phyloP scores from a whole-genome alignment of 1,139 yeast species.

The Meyerozyma smithsonii region DNA sequence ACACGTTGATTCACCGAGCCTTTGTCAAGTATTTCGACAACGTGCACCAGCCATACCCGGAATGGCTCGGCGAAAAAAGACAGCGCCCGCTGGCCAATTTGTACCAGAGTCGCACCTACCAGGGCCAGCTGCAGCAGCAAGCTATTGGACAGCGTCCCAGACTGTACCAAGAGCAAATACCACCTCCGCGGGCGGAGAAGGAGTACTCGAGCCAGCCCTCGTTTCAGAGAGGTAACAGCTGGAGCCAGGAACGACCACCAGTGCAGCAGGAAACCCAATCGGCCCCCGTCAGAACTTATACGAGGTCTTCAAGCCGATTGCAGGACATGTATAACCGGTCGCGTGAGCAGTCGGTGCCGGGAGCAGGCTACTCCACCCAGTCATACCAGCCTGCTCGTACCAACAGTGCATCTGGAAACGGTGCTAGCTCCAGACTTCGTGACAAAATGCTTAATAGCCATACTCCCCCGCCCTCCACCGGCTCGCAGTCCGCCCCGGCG shows the following conservation, averaged over 20 bases:
- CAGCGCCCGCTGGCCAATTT: not conserved
- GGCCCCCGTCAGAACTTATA: conserved; percentile 9
- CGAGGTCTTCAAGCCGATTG: conserved; percentile 32
- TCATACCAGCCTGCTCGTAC: conserved; percentile 20
- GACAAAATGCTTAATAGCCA: conserved; percentile 30
- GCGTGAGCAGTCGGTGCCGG: conserved; percentile 38
- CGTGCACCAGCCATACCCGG: conserved; percentile 35
- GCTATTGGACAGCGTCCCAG: conserved; percentile 7
- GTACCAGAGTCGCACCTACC: conserved; percentile 4
- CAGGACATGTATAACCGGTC: conserved; percentile 42
- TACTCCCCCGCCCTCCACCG: not conserved
- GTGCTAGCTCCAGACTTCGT: conserved; percentile 25
- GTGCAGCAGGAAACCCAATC: conserved; percentile 7
- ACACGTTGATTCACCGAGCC: conserved; percentile 43
- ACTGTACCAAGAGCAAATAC: conserved; percentile 14
- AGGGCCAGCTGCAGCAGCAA: conserved; percentile 9
- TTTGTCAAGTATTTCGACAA: conserved; percentile 37
- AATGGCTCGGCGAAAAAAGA: conserved; percentile 38
- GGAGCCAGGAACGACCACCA: conserved; percentile 11
- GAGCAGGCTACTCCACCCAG: conserved; percentile 27
- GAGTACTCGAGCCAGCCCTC: conserved; percentile 9
- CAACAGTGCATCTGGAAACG: conserved; percentile 26
- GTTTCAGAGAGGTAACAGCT: conserved; percentile 5
- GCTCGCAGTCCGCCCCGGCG: conserved; percentile 7
- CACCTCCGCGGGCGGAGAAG: conserved; percentile 27